These are phyloP conservation scores for Areca catechu DNA, from an alignment of 176 grass and related monocot genomes.

Conservation along the genomic window DNA sequence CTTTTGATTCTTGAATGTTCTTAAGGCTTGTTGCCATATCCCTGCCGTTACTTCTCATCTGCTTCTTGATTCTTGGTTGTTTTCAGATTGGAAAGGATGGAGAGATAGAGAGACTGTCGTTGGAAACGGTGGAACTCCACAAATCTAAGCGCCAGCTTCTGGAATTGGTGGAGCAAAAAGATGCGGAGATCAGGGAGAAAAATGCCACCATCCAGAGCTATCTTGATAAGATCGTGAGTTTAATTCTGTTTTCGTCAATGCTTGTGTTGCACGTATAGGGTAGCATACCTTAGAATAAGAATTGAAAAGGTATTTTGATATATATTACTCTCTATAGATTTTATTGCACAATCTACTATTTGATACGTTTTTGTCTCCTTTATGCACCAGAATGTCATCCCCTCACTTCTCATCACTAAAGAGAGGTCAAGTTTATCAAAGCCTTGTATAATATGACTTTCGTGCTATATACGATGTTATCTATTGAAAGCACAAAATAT, in stretches of 20 bases:
- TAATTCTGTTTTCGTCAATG: neutral
- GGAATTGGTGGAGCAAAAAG: constrained; percentile 77
- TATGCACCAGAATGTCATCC: too few species aligned
- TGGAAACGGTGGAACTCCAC: constrained; percentile 58
- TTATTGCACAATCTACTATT: too few species aligned
- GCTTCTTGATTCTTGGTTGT: neutral
- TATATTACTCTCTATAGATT: too few species aligned
- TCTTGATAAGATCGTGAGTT: constrained; percentile 82
- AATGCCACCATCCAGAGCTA: constrained; percentile 75
- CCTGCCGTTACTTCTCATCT: neutral
- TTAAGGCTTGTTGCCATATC: too few species aligned
- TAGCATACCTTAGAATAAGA: too few species aligned
- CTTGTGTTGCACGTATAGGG: neutral
- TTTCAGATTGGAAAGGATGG: constrained; percentile 75
- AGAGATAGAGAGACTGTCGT: constrained; percentile 55
- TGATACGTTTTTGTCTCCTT: too few species aligned
- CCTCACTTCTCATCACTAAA: too few species aligned
- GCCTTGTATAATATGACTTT: too few species aligned
- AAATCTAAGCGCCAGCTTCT: constrained; percentile 69
- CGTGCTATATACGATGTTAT: too few species aligned
- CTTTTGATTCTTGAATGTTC: neutral
- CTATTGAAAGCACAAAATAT: too few species aligned
- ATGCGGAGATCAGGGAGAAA: constrained; percentile 72
- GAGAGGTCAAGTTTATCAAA: too few species aligned
- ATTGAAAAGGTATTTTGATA: too few species aligned